Evolutionary conservation across 805 yeast species (phyloP), one percentile per base, ranked within the genome.

Genomic region (Ogataea thermomethanolica): DNA sequence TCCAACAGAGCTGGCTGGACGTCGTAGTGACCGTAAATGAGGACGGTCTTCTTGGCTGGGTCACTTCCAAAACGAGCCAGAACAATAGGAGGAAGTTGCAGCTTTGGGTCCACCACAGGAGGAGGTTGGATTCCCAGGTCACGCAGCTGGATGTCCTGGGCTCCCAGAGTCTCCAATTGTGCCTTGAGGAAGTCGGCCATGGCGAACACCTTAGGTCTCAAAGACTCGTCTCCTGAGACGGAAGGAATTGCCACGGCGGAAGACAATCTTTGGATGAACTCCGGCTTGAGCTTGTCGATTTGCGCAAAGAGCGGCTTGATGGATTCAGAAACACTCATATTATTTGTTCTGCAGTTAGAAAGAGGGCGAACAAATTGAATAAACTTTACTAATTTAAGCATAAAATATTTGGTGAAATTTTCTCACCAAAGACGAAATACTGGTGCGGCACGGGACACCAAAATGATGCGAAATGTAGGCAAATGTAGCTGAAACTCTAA

Each of bases 11-110:
- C 99, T 8, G 99, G 99, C 70, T 93, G 99, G 48, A 93, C 99
- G 57, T 93, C 99, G 66, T 91, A 91, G 64, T 93, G 99, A 35
- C 98, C 99, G 61, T 93, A 93, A 29, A 93, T 81, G 49, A 95
- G 74, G 31, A 93, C 84, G 23, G 89, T 93, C 67, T 88, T 90
- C 75, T 90, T 90, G 24, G 63, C 49, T 28, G 95, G 82, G 59
- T 89, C 95, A 21, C 61, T 59, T 41, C 99, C 99, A 54, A 75
- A 81, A 57, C 93, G 78, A 25, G 93, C 93, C 45, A 93, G 76
- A n/a, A 93, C 90, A 46, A 93, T 81, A 8, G 99, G 99, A 14
- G 99, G 99, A 49, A 93, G 76, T 53, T 78, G 76, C 45, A 91
- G 70, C 28, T 70, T 71, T 21, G 78, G 65, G 49, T 81, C 78